Percentiles rank a stretch among this genome's conserved stretches.
These are phyloP conservation scores for Knufia petricola DNA, from an alignment of 2,329 filamentous ascomycete genomes.

Conservation along the genomic window DNA sequence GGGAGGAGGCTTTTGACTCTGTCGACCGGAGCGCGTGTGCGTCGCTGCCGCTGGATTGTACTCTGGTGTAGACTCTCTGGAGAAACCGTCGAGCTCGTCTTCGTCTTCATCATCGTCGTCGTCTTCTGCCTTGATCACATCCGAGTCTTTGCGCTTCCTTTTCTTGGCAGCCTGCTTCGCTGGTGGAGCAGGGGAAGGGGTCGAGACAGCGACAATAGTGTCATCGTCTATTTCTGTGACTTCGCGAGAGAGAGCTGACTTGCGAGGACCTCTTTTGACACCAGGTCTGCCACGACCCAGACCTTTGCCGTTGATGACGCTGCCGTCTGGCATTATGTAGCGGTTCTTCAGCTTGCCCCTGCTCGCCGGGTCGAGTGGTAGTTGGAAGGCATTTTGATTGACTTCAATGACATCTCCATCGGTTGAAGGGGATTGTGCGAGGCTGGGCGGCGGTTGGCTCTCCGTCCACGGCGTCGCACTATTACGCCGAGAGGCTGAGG, in stretches of 20 bases:
- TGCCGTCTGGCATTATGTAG: conserved; percentile 18
- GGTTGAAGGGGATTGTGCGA: not conserved
- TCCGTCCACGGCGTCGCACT: not conserved
- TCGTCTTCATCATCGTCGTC: conserved; percentile 2
- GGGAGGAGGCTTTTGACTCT: conserved; percentile 55
- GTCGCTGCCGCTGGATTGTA: conserved; percentile 48
- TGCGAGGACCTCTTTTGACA: conserved; percentile 23
- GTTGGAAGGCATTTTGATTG: conserved; percentile 2
- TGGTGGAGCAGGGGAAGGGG: not conserved
- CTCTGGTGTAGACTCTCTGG: conserved; percentile 34
- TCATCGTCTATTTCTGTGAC: not conserved
- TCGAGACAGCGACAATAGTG: not conserved
- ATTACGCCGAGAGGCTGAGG: not conserved
- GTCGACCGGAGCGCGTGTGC: conserved; percentile 66
- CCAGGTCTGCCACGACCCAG: conserved; percentile 22
- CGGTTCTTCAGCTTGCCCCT: conserved; percentile 13
- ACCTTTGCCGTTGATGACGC: conserved; percentile 22
- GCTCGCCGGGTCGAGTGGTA: not conserved
- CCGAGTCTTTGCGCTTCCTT: conserved; percentile 13
- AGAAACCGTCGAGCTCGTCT: conserved; percentile 18
- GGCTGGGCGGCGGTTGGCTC: not conserved
- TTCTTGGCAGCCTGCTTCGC: conserved; percentile 8
- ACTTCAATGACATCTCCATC: conserved; percentile 7
- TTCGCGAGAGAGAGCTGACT: conserved; percentile 7
- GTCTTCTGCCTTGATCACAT: conserved; percentile 1